Evolutionary conservation across 306 rosid species (phyloP).

Genomic region (Herpetospermum pedunculosum): DNA sequence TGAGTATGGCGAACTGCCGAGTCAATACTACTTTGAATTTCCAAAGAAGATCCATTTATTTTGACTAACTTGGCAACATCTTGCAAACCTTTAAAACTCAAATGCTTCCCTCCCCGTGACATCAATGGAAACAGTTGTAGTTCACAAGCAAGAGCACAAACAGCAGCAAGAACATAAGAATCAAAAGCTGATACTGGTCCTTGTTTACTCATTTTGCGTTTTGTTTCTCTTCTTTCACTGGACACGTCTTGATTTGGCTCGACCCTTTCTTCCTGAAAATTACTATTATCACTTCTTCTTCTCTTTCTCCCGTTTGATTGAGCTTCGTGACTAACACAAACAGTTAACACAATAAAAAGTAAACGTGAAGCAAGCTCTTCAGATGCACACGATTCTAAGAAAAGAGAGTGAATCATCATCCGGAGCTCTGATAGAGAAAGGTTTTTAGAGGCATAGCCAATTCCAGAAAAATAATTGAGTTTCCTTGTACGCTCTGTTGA

Average conservation of each 20-base stretch:
- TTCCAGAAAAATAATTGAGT: slow-evolving; percentile 49
- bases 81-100: slow-evolving; percentile 29
- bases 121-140: slow-evolving; percentile 82
- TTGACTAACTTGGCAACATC: slow-evolving; percentile 39
- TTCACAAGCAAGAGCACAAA: slow-evolving; percentile 95
- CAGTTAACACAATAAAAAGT: slow-evolving; percentile 88
- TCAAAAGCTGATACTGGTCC: slow-evolving; percentile 95
- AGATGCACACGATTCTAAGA: slow-evolving; percentile 88
- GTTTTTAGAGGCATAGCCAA: slow-evolving; percentile 75
- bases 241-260: slow-evolving; percentile 39
- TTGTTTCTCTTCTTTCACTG: slow-evolving; percentile 37
- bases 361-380: slow-evolving; percentile 90
- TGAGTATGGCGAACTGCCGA: slow-evolving; percentile 78
- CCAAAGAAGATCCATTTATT: slow-evolving; percentile 52
- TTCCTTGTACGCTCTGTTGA: slow-evolving; percentile 63
- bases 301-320: slow-evolving; percentile 69
- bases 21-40: slow-evolving; percentile 46
- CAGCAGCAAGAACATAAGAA: slow-evolving; percentile 89
- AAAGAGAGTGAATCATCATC: slow-evolving; percentile 95
- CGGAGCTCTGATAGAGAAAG: slow-evolving; percentile 95
- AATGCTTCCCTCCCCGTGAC: slow-evolving; percentile 42
- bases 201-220: slow-evolving; percentile 42
- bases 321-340: slow-evolving; percentile 94
- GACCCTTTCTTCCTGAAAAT: slow-evolving; percentile 32
- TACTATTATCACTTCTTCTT: slow-evolving; percentile 49